Evolutionary conservation across 768 basidiomycete species (phyloP), one percentile per base, ranked within the genome.

Genomic region (Rubroboletus pulcherrimus): DNA sequence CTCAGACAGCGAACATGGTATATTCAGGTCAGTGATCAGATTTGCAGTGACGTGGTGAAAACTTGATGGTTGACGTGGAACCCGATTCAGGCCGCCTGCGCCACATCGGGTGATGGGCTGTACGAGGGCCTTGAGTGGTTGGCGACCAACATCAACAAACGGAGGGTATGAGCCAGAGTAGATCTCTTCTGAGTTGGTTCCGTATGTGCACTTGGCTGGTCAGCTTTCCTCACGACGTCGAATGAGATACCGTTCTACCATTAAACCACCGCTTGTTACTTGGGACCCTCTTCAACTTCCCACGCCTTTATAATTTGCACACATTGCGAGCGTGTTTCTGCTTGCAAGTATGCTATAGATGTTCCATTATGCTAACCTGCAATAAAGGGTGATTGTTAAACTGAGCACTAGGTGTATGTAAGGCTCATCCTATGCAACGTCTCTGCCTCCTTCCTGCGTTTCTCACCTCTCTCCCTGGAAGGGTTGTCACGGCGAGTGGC

Each of bases 91-190:
- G 92, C 96, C 62, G 94, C 97, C 43, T 99, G 96, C 71, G 97
- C 97, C 54, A 98, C 97, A 43, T 95, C 91, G 64, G 97, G 96
- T 63, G 97, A 98, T 71, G 97, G 97, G 78, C 81, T 98, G 55
- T 98, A 98, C 73, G 96, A 98, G 77, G 96, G 96, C 74, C 81
- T 97, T 65, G 95, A 98, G 78, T 98, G 94, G 96, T 77, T 93
- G 83, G 90, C 87, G 63, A 82, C 84, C 63, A 93, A 93, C 81
- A 88, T 93, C 78, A 69, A 63, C 47, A 91, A 90, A 77, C 86
- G 87, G 72, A 86, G 87, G 73, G 78, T 78, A 76, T 90, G 84
- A 84, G 49, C 46, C 49, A 53, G 49, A 48, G 55, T 74, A 63
- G 58, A 63, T 55, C 64, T 66, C 48, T 67, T 54, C 63, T 61